A percentile compares a stretch with the other conserved stretches of the same genome.
These are phyloP conservation scores for Pelomyxa schiedti DNA, from an alignment of 78 protist genomes.

Conservation along the genomic window DNA sequence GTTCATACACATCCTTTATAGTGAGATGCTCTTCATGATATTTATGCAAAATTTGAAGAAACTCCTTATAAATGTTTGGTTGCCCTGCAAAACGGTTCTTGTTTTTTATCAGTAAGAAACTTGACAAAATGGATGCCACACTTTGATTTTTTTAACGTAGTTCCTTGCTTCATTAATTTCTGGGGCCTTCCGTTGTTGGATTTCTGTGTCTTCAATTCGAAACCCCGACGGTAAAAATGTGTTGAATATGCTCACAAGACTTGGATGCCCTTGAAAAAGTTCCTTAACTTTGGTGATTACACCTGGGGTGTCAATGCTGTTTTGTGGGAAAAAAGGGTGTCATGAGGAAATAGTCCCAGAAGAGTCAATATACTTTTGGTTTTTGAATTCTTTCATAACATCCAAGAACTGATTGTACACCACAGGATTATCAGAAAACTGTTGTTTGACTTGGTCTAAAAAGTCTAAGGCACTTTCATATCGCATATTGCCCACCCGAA, in stretches of 20 bases:
- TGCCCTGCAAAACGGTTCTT: slow-evolving; percentile 63
- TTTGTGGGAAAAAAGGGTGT: too few relatives aligned
- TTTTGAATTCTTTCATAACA: too few relatives aligned
- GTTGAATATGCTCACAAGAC: slow-evolving; percentile 81
- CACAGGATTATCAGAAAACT: too few relatives aligned
- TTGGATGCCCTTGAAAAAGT: slow-evolving; percentile 71
- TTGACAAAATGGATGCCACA: neutral
- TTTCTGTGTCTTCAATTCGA: slow-evolving; percentile 53
- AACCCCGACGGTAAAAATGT: slow-evolving; percentile 85
- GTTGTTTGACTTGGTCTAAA: too few relatives aligned
- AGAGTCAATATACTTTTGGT: too few relatives aligned
- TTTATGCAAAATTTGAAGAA: slow-evolving; percentile 78
- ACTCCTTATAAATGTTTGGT: slow-evolving; percentile 72
- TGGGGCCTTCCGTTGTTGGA: slow-evolving; percentile 15
- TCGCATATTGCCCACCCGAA: too few relatives aligned
- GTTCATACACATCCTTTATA: slow-evolving; percentile 65
- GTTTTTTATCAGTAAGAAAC: neutral
- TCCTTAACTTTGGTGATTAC: slow-evolving; percentile 71
- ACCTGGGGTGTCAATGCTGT: slow-evolving; percentile 77
- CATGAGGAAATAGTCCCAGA: too few relatives aligned
- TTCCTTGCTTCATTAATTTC: slow-evolving; percentile 70
- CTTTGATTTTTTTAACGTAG: slow-evolving; percentile 74
- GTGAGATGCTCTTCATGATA: slow-evolving; percentile 73
- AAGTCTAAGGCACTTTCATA: too few relatives aligned
- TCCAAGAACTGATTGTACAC: too few relatives aligned